Evolutionary conservation across 768 basidiomycete species (phyloP).

Genomic region (Kwoniella newhampshirensis): DNA sequence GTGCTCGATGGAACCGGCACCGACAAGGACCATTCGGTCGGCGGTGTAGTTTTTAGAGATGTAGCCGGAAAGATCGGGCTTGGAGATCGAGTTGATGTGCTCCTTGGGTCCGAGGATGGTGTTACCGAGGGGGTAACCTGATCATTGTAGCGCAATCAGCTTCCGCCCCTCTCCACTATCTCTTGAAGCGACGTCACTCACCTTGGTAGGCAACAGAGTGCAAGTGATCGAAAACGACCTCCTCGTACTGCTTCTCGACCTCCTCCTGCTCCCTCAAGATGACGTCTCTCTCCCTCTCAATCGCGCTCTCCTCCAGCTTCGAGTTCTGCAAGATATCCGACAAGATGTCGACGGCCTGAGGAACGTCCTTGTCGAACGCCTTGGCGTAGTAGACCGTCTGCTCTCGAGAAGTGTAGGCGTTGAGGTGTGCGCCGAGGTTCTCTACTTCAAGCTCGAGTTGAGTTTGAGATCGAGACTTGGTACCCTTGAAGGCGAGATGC

Average conservation of each 20-base stretch:
- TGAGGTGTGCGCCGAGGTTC: constrained; percentile 93
- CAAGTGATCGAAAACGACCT: constrained; percentile 97
- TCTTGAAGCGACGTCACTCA: constrained; percentile 54
- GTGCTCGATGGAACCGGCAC: constrained; percentile 93
- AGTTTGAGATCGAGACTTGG: constrained; percentile 80
- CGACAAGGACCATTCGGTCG: constrained; percentile 98
- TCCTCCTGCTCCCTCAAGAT: constrained; percentile 97
- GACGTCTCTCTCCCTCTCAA: constrained; percentile 94
- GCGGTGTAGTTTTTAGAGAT: constrained; percentile 98
- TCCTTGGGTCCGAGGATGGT: constrained; percentile 95
- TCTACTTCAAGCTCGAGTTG: constrained; percentile 94
- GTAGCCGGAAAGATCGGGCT: constrained; percentile 81
- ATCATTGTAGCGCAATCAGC: not conserved
- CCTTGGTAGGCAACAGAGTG: constrained; percentile 96
- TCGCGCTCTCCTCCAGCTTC: constrained; percentile 78
- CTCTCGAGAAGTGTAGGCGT: constrained; percentile 97
- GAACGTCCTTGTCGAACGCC: constrained; percentile 93
- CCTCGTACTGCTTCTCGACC: constrained; percentile 97
- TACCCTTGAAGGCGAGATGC: constrained; percentile 63
- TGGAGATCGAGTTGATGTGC: constrained; percentile 93
- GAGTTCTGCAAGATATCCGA: constrained; percentile 97
- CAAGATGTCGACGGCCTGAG: constrained; percentile 89
- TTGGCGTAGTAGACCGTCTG: constrained; percentile 99
- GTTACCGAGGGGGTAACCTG: constrained; percentile 90
- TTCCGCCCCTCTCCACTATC: not conserved